Evolutionary conservation across 192 early-diverging fungal species (phyloP).

Genomic region (Coemansia sp.): DNA sequence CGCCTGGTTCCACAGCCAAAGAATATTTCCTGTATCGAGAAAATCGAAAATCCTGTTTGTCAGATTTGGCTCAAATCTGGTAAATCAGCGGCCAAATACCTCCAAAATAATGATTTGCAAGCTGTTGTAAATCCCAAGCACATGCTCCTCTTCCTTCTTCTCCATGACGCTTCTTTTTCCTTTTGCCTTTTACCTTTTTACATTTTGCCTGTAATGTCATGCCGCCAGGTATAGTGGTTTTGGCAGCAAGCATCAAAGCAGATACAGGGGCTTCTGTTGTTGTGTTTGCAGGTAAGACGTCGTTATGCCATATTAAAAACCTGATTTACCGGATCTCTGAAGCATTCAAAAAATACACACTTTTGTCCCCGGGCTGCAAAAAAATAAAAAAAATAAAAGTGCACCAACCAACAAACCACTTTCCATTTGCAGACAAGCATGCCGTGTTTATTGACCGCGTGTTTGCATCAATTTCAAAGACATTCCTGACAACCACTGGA

Average conservation of each 20-base stretch:
- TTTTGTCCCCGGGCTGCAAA: not conserved
- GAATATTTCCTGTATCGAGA: not conserved
- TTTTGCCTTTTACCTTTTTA: not conserved
- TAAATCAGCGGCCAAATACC: conserved; percentile 1
- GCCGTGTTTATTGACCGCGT: not conserved
- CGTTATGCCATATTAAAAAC: no score
- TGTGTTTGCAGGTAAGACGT: no score
- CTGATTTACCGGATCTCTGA: no score
- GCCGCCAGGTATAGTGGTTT: no score
- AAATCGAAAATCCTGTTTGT: not conserved
- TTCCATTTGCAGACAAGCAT: not conserved
- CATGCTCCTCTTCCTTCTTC: not conserved
- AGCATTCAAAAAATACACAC: no score
- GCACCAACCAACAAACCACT: not conserved
- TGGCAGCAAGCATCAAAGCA: no score
- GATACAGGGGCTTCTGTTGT: no score
- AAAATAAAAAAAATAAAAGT: not conserved
- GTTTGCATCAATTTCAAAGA: not conserved
- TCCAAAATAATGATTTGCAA: not conserved
- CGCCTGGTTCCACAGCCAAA: not conserved
- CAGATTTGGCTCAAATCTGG: not conserved
- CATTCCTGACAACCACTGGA: not conserved
- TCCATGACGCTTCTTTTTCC: not conserved
- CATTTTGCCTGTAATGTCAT: no score
- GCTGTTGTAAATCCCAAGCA: not conserved